A percentile compares a stretch with the other conserved stretches of the same genome.
These are phyloP conservation scores for Mycena venus DNA, from an alignment of 768 basidiomycete species.

Conservation along the genomic window DNA sequence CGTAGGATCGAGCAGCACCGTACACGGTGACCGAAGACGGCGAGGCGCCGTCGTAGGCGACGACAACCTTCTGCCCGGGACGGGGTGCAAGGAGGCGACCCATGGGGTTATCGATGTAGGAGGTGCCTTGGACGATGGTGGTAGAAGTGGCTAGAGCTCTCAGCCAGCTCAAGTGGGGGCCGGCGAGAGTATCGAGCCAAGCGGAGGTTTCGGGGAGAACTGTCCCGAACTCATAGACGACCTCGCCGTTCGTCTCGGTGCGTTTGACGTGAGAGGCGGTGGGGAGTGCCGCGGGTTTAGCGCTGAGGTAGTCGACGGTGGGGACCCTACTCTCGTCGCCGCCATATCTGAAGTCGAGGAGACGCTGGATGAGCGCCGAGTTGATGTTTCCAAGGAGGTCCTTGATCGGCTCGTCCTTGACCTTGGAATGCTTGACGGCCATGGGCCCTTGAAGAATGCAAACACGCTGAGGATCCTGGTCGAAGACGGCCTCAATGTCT, in stretches of 20 bases:
- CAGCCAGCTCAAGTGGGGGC: constrained; percentile 87
- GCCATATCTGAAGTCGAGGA: constrained; percentile 83
- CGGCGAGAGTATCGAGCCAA: constrained; percentile 91
- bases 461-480: constrained; percentile 98
- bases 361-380: constrained; percentile 77
- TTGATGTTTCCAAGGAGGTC: constrained; percentile 93
- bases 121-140: constrained; percentile 88
- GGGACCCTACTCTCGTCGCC: constrained; percentile 85
- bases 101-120: constrained; percentile 91
- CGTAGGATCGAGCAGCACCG: constrained; percentile 86
- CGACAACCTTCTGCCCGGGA: constrained; percentile 79
- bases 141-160: constrained; percentile 85
- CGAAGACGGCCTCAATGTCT: constrained; percentile 98
- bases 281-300: constrained; percentile 51
- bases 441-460: constrained; percentile 98
- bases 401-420: constrained; percentile 95
- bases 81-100: constrained; percentile 90
- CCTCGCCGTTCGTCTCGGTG: constrained; percentile 56
- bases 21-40: constrained; percentile 75
- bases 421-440: constrained; percentile 87
- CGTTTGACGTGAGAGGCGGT: constrained; percentile 57
- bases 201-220: constrained; percentile 69
- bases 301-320: constrained; percentile 84
- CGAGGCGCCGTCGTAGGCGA: constrained; percentile 59
- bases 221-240: constrained; percentile 65